Evolutionary conservation across 1,284 basidiomycete genomes (phyloP).

Genomic region (Trichosporon sp.): DNA sequence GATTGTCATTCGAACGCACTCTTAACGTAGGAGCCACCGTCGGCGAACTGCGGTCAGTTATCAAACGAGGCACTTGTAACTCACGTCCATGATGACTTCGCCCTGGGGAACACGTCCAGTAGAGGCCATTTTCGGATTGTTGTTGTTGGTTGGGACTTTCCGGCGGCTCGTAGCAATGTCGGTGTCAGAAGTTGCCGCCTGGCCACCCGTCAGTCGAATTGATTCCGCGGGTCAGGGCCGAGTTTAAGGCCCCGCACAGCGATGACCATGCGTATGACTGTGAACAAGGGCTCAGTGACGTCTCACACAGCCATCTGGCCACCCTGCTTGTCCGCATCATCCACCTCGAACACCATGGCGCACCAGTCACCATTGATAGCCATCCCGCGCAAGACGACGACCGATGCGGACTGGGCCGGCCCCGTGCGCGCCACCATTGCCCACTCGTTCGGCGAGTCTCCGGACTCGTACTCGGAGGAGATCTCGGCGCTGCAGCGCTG

Average conservation of each 20-base stretch:
- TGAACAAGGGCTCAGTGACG: background rate
- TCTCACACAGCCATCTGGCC: conserved; percentile 5
- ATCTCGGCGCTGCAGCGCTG: conserved; percentile 82
- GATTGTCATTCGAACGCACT: conserved; percentile 32
- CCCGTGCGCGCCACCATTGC: conserved; percentile 84
- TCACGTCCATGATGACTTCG: conserved; percentile 53
- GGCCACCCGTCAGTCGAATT: background rate
- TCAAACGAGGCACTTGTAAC: conserved; percentile 6
- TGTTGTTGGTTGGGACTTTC: conserved; percentile 20
- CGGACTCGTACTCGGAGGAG: conserved; percentile 82
- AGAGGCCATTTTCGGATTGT: conserved; percentile 29
- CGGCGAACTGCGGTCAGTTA: conserved; percentile 46
- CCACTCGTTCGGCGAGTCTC: conserved; percentile 90
- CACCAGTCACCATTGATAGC: conserved; percentile 58
- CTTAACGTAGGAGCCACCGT: conserved; percentile 53
- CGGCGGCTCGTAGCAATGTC: conserved; percentile 1
- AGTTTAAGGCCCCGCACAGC: conserved; percentile 6
- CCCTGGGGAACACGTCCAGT: conserved; percentile 48
- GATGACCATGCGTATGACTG: conserved; percentile 11
- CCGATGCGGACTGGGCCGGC: conserved; percentile 80
- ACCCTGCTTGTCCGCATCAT: background rate
- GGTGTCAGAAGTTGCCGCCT: conserved; percentile 13
- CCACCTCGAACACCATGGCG: conserved; percentile 39
- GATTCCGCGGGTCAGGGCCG: conserved; percentile 8
- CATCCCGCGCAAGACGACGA: conserved; percentile 62